phyloP scores from a whole-genome alignment of 2,329 filamentous ascomycete species.

The Madurella mycetomatis region DNA sequence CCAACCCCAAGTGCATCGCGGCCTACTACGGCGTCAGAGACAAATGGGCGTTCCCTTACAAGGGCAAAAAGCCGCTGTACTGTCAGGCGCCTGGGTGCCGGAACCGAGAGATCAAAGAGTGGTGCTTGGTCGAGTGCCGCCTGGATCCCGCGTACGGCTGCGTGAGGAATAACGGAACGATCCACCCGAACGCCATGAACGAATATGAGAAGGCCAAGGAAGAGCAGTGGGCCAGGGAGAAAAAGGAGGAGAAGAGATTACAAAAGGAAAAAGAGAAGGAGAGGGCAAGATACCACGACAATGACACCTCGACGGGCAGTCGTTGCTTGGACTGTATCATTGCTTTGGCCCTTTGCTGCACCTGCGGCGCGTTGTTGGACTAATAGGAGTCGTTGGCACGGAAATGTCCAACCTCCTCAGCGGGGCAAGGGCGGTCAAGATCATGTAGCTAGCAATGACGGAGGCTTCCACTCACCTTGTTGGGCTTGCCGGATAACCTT shows the following conservation, averaged over 20 bases:
- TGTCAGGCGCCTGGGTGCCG: conserved; percentile 8
- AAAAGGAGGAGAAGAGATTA: background rate
- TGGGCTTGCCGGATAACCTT: no score
- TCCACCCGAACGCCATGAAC: no score
- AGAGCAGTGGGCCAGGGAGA: background rate
- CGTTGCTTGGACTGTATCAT: background rate
- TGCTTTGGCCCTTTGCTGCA: background rate
- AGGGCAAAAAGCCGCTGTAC: background rate
- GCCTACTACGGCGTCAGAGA: conserved; percentile 9
- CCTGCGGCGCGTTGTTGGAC: background rate
- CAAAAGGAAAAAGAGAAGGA: background rate
- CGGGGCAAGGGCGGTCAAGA: no score
- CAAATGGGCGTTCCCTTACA: background rate
- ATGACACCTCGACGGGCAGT: background rate
- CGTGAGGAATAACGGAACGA: no score
- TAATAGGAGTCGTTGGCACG: no score
- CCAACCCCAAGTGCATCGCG: background rate
- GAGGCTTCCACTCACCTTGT: no score
- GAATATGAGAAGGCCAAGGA: background rate
- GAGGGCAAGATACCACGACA: background rate
- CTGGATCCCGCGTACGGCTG: no score
- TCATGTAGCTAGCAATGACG: no score
- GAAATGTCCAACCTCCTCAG: no score
- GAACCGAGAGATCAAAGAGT: background rate
- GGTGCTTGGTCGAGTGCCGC: background rate